Conservation (phyloP, 257 asterid genomes). For the Capsicum baccatum region DNA sequence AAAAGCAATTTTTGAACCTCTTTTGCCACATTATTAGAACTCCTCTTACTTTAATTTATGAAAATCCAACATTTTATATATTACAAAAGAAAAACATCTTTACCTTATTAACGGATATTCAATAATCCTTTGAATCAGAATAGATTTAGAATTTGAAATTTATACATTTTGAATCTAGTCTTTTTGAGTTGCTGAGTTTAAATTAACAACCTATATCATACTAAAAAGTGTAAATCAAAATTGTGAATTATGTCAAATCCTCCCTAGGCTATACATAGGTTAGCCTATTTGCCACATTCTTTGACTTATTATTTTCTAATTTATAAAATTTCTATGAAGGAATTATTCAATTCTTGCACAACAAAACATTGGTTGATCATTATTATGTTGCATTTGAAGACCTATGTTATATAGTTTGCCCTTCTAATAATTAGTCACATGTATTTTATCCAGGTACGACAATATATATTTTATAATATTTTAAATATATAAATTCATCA, state of each 20-base stretch:
- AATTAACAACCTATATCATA: too few relatives aligned
- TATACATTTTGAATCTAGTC: too few relatives aligned
- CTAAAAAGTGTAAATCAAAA: neutral
- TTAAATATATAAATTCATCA: neutral
- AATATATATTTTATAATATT: too few relatives aligned
- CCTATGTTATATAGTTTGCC: neutral
- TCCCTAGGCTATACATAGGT: neutral
- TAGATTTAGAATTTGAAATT: too few relatives aligned
- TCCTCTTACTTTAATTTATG: too few relatives aligned
- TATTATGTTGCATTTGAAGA: conserved; percentile 14
- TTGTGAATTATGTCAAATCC: neutral
- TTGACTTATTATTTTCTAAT: conserved; percentile 14
- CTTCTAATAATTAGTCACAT: neutral
- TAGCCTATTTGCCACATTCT: neutral
- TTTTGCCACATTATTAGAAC: too few relatives aligned
- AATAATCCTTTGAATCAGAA: too few relatives aligned
- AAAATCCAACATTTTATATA: too few relatives aligned
- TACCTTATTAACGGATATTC: too few relatives aligned
- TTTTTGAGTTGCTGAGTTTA: too few relatives aligned
- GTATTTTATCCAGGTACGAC: neutral
- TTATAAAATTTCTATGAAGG: neutral
- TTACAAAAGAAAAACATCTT: too few relatives aligned
- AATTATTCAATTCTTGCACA: neutral
- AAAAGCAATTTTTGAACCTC: too few relatives aligned
- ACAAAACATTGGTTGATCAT: neutral